phyloP scores from a whole-genome alignment of 257 asterid species.

The Avicennia marina region DNA sequence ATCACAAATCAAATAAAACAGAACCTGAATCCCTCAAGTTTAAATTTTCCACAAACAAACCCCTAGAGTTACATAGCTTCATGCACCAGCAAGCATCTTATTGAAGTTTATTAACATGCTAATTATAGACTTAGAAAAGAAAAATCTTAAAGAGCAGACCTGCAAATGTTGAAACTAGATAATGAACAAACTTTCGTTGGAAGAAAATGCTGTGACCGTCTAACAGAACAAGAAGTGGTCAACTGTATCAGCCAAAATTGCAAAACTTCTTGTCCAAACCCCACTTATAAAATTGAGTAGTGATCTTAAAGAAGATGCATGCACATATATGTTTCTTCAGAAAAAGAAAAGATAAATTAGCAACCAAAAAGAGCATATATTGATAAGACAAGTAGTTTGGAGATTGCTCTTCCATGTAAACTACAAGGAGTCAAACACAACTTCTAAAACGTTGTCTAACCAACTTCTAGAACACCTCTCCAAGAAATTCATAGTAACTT shows the following conservation, averaged over 20 bases:
- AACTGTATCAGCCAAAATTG: conserved; percentile 6
- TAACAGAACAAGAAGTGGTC: not conserved
- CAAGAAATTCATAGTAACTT: not conserved
- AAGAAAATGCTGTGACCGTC: not conserved
- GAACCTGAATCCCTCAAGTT: too few species aligned
- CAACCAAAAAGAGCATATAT: not conserved
- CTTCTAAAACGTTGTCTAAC: not conserved
- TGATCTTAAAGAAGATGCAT: not conserved
- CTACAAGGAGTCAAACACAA: not conserved
- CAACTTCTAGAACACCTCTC: not conserved
- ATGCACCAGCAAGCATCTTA: conserved; percentile 4
- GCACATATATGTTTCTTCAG: not conserved
- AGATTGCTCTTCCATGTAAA: conserved; percentile 9
- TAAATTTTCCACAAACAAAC: too few species aligned
- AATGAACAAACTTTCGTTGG: not conserved
- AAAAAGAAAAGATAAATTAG: too few species aligned
- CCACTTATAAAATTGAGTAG: not conserved
- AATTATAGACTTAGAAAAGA: not conserved
- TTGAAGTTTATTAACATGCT: too few species aligned
- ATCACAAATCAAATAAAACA: not conserved
- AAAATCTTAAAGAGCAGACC: not conserved
- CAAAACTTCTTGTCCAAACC: not conserved
- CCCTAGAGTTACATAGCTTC: not conserved
- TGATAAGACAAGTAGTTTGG: not conserved
- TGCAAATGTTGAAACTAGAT: not conserved